These are phyloP conservation scores for Suhomyces choctaworum DNA, from an alignment of 1,139 yeast genomes.

Conservation along the genomic window DNA sequence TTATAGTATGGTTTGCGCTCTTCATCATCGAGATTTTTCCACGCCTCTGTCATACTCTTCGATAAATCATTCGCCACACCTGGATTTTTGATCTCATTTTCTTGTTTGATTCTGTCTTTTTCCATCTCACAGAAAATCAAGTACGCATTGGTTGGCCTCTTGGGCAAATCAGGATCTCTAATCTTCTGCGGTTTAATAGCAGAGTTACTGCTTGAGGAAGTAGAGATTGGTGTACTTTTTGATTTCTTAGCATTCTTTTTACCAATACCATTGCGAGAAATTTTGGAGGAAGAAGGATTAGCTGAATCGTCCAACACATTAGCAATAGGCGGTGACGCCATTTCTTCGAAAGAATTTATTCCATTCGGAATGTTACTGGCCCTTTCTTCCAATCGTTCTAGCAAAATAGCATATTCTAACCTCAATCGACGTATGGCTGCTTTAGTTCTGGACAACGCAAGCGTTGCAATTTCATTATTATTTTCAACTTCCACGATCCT, in stretches of 20 bases:
- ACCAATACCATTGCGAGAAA: conserved; percentile 24
- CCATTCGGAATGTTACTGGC: conserved; percentile 39
- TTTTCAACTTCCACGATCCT: conserved; percentile 76
- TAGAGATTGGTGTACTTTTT: conserved; percentile 14
- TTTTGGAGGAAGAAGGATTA: conserved; percentile 21
- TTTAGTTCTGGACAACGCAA: conserved; percentile 79
- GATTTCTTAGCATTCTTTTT: conserved; percentile 24
- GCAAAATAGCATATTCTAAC: conserved; percentile 74
- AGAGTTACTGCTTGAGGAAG: conserved; percentile 13
- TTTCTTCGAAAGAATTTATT: conserved; percentile 35
- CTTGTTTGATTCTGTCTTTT: conserved; percentile 67
- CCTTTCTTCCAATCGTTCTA: conserved; percentile 75
- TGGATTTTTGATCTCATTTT: conserved; percentile 45
- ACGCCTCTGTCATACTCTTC: conserved; percentile 76
- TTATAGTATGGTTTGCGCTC: conserved; percentile 75
- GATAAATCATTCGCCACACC: conserved; percentile 66
- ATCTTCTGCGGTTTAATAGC: conserved; percentile 31
- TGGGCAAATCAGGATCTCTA: conserved; percentile 83
- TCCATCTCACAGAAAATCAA: conserved; percentile 84
- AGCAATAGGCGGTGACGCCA: conserved; percentile 48
- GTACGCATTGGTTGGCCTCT: conserved; percentile 88
- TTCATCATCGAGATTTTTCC: conserved; percentile 75
- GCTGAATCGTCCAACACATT: conserved; percentile 36
- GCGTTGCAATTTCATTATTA: conserved; percentile 73
- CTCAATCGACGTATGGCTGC: conserved; percentile 76